Evolutionary conservation across 768 basidiomycete genomes (phyloP), one percentile per base, ranked within the genome.

Genomic region (Hericium rajendrae): DNA sequence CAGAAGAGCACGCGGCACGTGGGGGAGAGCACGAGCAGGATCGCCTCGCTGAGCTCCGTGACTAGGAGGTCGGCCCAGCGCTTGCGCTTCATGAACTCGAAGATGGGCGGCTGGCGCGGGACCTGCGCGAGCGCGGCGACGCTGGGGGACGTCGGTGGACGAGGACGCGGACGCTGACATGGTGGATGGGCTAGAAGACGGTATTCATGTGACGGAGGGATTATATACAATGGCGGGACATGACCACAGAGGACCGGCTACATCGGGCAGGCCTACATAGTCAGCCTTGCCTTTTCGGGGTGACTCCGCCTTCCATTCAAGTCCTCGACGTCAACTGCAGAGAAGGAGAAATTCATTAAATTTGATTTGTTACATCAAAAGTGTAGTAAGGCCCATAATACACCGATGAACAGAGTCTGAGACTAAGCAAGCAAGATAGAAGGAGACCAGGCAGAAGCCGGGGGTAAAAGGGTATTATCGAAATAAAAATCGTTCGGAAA

Each of bases 21-120:
- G n/a, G 71, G 71, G 26, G 85, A 88, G 58, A 91, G 75, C 48
- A 91, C 73, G 64, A 94, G 75, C 38, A 81, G 72, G 66, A 88
- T 76, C 16, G 79, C 82, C 59, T 91, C 91, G 32, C 86, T 81
- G 32, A 91, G 78, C 67, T 92, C 91, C 1, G 82, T 77, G 58
- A 88, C 71, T 24, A 92, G 75, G 13, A 94, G 74, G 68, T 93
- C 91, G 16, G 84, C 85, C 91, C 91, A 94, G 56, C 85, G 78
- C 68, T 92, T 92, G 56, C 91, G 75, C 66, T 89, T 91, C 0
- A 88, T 90, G 68, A 93, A 94, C 68, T 94, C 91, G 64, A 83
- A 93, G 41, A 66, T 56, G 32, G 62, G 39, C n/a, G 49, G 60
- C 28, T 54, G 57, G 59, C 55, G 38, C 49, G 28, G 20, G 28